Evolutionary conservation across 2,329 filamentous ascomycete genomes (phyloP).

Genomic region (Exutisphaerella laricina): DNA sequence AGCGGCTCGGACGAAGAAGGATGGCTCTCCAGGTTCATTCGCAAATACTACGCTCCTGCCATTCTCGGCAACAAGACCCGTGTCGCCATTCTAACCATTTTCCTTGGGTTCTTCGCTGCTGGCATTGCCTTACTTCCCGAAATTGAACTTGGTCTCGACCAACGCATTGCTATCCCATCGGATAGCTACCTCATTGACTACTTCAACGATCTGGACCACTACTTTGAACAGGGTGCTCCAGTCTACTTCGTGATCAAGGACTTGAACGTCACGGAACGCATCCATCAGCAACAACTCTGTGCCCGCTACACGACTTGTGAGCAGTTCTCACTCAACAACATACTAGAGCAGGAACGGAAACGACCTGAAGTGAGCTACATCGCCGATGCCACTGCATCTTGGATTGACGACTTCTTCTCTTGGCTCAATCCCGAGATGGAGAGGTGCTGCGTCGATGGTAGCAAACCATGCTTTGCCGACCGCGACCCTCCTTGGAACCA

Average conservation of each 20-base stretch:
- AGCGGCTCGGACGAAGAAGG: slow-evolving; percentile 75
- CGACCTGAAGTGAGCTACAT: slow-evolving; percentile 83
- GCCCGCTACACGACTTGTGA: slow-evolving; percentile 88
- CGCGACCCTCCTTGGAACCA: slow-evolving; percentile 82
- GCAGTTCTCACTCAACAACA: slow-evolving; percentile 74
- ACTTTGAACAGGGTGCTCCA: slow-evolving; percentile 84
- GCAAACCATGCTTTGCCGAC: slow-evolving; percentile 67
- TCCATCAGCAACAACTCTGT: slow-evolving; percentile 79
- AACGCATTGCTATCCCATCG: slow-evolving; percentile 87
- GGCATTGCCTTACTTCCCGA: slow-evolving; percentile 78
- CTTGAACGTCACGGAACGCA: slow-evolving; percentile 69
- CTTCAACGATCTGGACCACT: slow-evolving; percentile 92
- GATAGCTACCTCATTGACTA: slow-evolving; percentile 94
- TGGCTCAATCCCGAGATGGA: slow-evolving; percentile 90
- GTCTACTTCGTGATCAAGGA: slow-evolving; percentile 91
- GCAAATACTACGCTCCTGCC: slow-evolving; percentile 77
- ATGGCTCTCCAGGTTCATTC: slow-evolving; percentile 76
- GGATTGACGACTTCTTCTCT: slow-evolving; percentile 93
- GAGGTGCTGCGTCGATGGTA: slow-evolving; percentile 59
- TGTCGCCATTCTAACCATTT: slow-evolving; percentile 67
- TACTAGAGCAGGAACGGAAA: slow-evolving; percentile 91
- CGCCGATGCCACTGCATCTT: slow-evolving; percentile 80
- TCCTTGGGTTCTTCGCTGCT: slow-evolving; percentile 81
- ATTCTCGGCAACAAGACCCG: slow-evolving; percentile 78
- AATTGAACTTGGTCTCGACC: slow-evolving; percentile 82